These are phyloP conservation scores for Exophiala lecanii-corni DNA, from an alignment of 2,329 filamentous ascomycete genomes.

Conservation along the genomic window DNA sequence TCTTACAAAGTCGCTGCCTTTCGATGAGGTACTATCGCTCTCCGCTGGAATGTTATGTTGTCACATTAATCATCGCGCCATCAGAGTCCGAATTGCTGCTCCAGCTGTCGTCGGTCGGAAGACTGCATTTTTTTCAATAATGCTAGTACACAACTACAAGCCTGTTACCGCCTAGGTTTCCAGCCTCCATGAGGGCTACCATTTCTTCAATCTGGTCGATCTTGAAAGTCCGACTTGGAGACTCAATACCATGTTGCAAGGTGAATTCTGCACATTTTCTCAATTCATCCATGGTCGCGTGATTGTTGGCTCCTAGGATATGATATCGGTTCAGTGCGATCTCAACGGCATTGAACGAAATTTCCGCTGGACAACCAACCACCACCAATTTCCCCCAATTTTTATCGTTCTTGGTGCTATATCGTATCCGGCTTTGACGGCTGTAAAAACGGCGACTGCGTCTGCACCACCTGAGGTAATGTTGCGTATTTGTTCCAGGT, in stretches of 20 bases:
- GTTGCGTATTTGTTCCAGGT: background rate
- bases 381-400: slow-evolving; percentile 2
- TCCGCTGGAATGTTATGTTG: too few relatives aligned
- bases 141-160: slow-evolving; percentile 6
- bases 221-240: slow-evolving; percentile 4
- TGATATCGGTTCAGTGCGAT: slow-evolving; percentile 3
- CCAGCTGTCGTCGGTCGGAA: too few relatives aligned
- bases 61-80: too few relatives aligned
- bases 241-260: slow-evolving; percentile 3
- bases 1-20: too few relatives aligned
- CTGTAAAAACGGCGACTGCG: slow-evolving; percentile 3
- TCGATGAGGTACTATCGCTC: too few relatives aligned
- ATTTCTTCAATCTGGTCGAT: slow-evolving; percentile 10
- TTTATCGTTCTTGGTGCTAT: slow-evolving; percentile 1
- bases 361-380: slow-evolving; percentile 2
- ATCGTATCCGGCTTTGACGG: slow-evolving; percentile 7
- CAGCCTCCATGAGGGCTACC: slow-evolving; percentile 7
- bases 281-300: background rate
- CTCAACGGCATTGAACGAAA: slow-evolving; percentile 6
- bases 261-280: slow-evolving; percentile 5
- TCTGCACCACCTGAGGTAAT: slow-evolving; percentile 1
- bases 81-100: too few relatives aligned
- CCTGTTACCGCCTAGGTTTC: slow-evolving; percentile 6
- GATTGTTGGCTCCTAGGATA: slow-evolving; percentile 7
- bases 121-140: too few relatives aligned